Percentiles rank a stretch among this genome's conserved stretches.
Conservation (phyloP, 306 rosid species). For the Cucurbita ficifolia region DNA sequence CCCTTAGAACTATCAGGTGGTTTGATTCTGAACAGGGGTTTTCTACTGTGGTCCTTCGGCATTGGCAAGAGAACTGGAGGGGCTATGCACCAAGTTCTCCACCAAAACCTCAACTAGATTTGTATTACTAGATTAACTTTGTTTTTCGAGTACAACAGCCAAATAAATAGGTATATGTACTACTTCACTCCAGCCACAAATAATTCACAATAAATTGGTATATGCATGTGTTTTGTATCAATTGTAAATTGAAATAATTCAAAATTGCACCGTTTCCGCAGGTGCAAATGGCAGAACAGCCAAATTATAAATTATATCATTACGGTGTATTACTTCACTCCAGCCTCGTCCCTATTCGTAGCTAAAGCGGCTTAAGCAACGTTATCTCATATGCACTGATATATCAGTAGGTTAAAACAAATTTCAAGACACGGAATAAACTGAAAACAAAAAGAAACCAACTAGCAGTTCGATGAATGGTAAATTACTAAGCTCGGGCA, state of each 20-base stretch:
- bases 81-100: slow-evolving; percentile 62
- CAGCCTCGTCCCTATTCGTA: not conserved
- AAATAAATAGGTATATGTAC: too few species aligned
- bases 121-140: slow-evolving; percentile 31
- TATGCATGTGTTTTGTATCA: too few species aligned
- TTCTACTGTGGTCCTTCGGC: slow-evolving; percentile 76
- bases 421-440: not conserved
- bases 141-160: not conserved
- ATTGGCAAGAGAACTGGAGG: slow-evolving; percentile 44
- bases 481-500: not conserved
- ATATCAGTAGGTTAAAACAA: not conserved
- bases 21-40: slow-evolving; percentile 37
- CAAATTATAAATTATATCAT: too few species aligned
- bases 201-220: too few species aligned
- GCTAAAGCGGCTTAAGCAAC: too few species aligned
- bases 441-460: not conserved
- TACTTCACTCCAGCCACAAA: not conserved
- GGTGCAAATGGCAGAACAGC: too few species aligned
- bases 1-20: too few species aligned
- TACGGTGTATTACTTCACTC: not conserved
- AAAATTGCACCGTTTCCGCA: too few species aligned
- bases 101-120: slow-evolving; percentile 69
- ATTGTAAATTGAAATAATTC: too few species aligned
- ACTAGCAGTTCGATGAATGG: not conserved
- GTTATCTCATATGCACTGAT: not conserved